Base-by-base conservation (phyloP, 73 alveolate species). In the Symbiodinium natans region DNA sequence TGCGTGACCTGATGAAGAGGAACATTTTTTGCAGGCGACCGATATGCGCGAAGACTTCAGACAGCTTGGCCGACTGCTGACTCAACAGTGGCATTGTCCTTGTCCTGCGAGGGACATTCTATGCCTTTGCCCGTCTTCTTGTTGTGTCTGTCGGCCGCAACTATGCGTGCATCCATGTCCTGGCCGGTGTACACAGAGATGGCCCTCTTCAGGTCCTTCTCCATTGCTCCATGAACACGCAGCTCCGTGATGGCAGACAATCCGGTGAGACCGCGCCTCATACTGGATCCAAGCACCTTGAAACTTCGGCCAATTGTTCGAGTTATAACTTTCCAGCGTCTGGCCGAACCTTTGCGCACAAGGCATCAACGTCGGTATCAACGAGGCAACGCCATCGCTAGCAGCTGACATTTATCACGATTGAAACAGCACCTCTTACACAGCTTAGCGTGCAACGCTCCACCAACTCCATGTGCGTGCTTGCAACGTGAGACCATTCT, bases 81-180 rank as follows among this genome's bases (percentile, higher is more conserved):
- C 95, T 89, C 75, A 52, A 89, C 95, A 27, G 86, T 89, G 73
- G 95, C 95, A 63, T 89, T 89, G 74, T 89, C 87, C 63, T 89
- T 89, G 38, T 89, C 95, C 95, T 89, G 94, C 41, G 33, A n/a
- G 31, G 31, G n/a, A 52, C 15, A 13, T 8, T n/a, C n/a, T n/a
- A n/a, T n/a, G n/a, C n/a, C n/a, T n/a, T n/a, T n/a, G n/a, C n/a
- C n/a, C n/a, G n/a, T n/a, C n/a, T n/a, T n/a, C n/a, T n/a, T n/a
- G n/a, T n/a, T n/a, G n/a, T n/a, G n/a, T n/a, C n/a, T n/a, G n/a
- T n/a, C n/a, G n/a, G n/a, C n/a, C n/a, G 71, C 71, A 52, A 52
- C n/a, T 52, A 52, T 52, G 38, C 33, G 31, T n/a, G n/a, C n/a
- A n/a, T n/a, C 42, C 85, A 6, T 23, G 74, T 89, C 95, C 95